Conservation (phyloP, 2,329 filamentous ascomycete genomes). For the Dactylonectria macrodidyma region DNA sequence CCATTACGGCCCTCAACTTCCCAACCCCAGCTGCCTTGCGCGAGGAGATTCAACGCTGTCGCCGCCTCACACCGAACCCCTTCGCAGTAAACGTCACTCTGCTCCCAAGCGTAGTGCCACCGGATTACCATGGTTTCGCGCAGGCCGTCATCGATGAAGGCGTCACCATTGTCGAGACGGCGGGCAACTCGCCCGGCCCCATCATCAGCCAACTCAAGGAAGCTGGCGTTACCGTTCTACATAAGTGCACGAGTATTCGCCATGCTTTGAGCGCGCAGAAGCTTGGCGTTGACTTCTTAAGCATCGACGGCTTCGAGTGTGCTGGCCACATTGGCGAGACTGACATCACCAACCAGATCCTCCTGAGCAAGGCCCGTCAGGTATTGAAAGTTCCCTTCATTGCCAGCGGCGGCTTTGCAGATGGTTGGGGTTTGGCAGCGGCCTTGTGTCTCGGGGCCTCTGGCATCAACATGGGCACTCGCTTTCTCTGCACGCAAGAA, state of each 20-base stretch:
- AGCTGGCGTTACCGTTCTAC: conserved; percentile 83
- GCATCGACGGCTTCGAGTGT: conserved; percentile 98
- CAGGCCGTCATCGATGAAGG: conserved; percentile 95
- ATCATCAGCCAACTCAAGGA: conserved; percentile 91
- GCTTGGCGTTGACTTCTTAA: conserved; percentile 95
- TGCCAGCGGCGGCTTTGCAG: conserved; percentile 94
- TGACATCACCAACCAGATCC: conserved; percentile 91
- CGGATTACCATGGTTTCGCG: conserved; percentile 93
- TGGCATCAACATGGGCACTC: conserved; percentile 98
- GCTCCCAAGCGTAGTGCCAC: conserved; percentile 89
- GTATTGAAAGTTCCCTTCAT: conserved; percentile 91
- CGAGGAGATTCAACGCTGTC: conserved; percentile 91
- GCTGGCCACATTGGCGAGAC: conserved; percentile 90
- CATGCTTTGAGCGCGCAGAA: conserved; percentile 95
- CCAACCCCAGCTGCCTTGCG: conserved; percentile 92
- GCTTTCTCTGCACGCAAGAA: conserved; percentile 97
- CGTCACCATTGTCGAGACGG: conserved; percentile 91
- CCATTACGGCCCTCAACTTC: conserved; percentile 92
- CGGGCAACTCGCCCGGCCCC: conserved; percentile 89
- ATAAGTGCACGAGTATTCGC: conserved; percentile 98
- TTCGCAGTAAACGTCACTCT: conserved; percentile 98
- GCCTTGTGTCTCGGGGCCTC: conserved; percentile 91
- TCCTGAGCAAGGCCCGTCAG: conserved; percentile 88
- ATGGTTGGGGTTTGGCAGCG: conserved; percentile 92
- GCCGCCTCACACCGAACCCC: conserved; percentile 81